Evolutionary conservation across 352 stramenopile species (phyloP).

Genomic region (Phytophthora lateralis): DNA sequence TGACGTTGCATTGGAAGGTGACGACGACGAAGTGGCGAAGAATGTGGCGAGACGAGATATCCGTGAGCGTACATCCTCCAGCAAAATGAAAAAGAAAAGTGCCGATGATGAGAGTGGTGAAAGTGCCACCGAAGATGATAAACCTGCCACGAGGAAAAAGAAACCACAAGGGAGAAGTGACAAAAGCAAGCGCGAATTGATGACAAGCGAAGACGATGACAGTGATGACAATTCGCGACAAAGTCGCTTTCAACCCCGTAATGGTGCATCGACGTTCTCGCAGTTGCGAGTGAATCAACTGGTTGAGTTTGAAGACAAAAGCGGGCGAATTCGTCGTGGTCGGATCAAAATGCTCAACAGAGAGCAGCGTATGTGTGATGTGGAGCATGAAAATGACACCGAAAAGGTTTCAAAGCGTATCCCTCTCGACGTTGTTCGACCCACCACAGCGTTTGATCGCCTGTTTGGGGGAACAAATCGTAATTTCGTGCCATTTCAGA

Average conservation of each 20-base stretch:
- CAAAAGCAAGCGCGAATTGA: conserved; percentile 37
- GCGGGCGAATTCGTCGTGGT: conserved; percentile 47
- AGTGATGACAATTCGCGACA: conserved; percentile 5
- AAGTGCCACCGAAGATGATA: conserved; percentile 19
- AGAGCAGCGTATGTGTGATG: conserved; percentile 53
- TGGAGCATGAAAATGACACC: conserved; percentile 64
- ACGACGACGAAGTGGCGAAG: conserved; percentile 38
- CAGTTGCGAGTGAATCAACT: conserved; percentile 51
- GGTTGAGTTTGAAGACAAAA: conserved; percentile 61
- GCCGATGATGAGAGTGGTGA: conserved; percentile 26
- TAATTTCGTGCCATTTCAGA: conserved; percentile 28
- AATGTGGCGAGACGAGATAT: conserved; percentile 37
- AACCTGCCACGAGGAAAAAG: conserved; percentile 25
- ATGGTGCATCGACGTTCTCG: conserved; percentile 22
- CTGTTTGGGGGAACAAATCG: conserved; percentile 38
- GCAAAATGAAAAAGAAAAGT: conserved; percentile 15
- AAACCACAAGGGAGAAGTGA: conserved; percentile 41
- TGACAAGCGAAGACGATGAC: conserved; percentile 40
- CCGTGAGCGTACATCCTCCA: conserved; percentile 20
- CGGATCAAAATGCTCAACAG: conserved; percentile 50
- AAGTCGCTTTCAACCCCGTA: conserved; percentile 10
- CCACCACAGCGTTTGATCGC: conserved; percentile 38
- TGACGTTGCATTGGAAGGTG: conserved; percentile 52
- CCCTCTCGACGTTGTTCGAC: conserved; percentile 32
- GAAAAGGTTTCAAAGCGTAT: conserved; percentile 58